Conservation (phyloP, 163 green algal species). For the Scenedesmus sp. region DNA sequence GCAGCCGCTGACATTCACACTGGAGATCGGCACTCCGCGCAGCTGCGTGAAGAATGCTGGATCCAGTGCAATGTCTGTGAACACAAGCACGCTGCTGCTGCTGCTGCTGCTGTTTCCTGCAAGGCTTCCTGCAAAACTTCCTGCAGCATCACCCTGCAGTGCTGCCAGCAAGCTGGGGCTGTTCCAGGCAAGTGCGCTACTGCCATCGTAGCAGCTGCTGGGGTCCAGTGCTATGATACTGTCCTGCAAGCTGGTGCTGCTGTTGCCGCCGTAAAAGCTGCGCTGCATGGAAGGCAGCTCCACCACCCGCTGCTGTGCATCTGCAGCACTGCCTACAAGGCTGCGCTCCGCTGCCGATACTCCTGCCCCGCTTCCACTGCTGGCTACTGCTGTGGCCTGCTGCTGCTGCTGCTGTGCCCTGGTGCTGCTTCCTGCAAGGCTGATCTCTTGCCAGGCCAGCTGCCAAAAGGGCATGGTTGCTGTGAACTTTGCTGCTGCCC, state of each 20-base stretch:
- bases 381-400: neutral
- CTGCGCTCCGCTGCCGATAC: neutral
- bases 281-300: neutral
- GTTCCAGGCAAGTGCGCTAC: constrained; percentile 2
- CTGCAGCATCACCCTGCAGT: neutral
- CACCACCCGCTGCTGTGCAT: constrained; percentile 5
- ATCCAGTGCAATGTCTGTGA: neutral
- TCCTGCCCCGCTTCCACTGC: neutral
- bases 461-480: constrained; percentile 31
- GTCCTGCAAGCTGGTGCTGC: constrained; percentile 18
- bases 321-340: neutral
- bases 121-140: neutral
- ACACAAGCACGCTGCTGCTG: constrained; percentile 1
- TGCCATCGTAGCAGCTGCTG: neutral
- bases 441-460: neutral
- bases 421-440: neutral
- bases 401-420: neutral
- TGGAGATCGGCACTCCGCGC: neutral
- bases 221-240: neutral
- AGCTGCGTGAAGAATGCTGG: constrained; percentile 4
- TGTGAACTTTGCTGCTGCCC: neutral
- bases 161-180: neutral
- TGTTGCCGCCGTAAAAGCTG: constrained; percentile 19
- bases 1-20: constrained; percentile 27
- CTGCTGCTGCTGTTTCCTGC: neutral